phyloP scores from a whole-genome alignment of 495 filamentous ascomycete genomes.

The Neurospora discreta region DNA sequence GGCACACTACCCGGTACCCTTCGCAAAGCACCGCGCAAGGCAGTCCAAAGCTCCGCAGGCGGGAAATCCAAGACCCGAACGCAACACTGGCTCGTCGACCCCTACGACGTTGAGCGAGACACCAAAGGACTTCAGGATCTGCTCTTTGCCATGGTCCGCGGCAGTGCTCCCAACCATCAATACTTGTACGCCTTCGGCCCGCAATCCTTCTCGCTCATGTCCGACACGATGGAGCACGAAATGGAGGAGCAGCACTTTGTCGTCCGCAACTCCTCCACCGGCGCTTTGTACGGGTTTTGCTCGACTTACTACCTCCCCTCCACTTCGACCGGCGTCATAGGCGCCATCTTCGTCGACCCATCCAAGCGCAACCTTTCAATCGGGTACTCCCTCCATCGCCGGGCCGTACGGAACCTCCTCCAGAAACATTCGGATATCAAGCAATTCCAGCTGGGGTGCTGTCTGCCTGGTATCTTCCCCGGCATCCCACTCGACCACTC shows the following conservation, averaged over 20 bases:
- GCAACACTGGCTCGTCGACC: slow-evolving; percentile 54
- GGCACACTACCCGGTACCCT: slow-evolving; percentile 71
- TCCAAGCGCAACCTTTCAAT: slow-evolving; percentile 73
- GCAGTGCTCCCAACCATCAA: slow-evolving; percentile 45
- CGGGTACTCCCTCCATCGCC: slow-evolving; percentile 71
- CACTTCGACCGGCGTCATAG: slow-evolving; percentile 64
- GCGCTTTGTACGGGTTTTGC: slow-evolving; percentile 79
- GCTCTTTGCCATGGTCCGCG: neutral
- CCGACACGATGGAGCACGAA: neutral
- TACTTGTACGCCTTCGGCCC: neutral
- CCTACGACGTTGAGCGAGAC: slow-evolving; percentile 69
- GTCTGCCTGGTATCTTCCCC: slow-evolving; percentile 66
- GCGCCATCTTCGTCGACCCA: slow-evolving; percentile 74
- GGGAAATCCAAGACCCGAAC: slow-evolving; percentile 64
- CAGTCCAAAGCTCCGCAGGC: slow-evolving; percentile 66
- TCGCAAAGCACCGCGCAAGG: slow-evolving; percentile 39
- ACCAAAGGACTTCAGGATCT: slow-evolving; percentile 39
- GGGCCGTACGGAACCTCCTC: slow-evolving; percentile 59
- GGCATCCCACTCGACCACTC: slow-evolving; percentile 57
- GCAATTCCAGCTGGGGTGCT: slow-evolving; percentile 63
- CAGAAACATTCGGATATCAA: slow-evolving; percentile 50
- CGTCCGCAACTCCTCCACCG: slow-evolving; percentile 81
- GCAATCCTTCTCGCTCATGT: neutral
- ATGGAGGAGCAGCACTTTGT: slow-evolving; percentile 71
- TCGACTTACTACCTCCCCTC: slow-evolving; percentile 60